A percentile compares a stretch with the other conserved stretches of the same genome.
These are phyloP conservation scores for Cladosporium cucumerinum DNA, from an alignment of 2,329 filamentous ascomycete genomes.

Conservation along the genomic window DNA sequence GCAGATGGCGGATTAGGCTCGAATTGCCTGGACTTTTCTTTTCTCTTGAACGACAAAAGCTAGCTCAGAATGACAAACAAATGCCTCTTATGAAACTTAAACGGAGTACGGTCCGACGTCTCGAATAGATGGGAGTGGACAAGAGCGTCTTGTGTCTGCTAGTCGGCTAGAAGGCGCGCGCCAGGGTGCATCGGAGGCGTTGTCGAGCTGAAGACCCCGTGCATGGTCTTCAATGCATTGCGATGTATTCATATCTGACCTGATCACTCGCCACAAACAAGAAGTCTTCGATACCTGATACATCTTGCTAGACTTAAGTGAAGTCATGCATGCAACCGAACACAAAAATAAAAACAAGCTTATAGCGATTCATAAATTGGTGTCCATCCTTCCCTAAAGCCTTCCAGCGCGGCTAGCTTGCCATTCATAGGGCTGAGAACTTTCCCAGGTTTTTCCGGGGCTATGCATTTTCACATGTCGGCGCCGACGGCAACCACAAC, in stretches of 20 bases:
- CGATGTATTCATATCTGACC: background rate
- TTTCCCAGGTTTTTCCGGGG: background rate
- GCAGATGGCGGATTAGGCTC: conserved; percentile 8
- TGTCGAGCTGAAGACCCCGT: background rate
- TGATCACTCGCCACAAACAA: background rate
- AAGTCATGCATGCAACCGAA: background rate
- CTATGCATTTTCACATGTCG: conserved; percentile 3
- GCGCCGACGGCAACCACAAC: background rate
- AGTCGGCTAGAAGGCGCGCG: background rate
- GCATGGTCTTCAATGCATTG: no score
- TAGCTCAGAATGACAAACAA: conserved; percentile 15
- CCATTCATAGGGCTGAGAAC: background rate
- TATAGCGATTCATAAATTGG: background rate
- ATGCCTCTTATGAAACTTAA: background rate
- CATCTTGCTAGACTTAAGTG: background rate
- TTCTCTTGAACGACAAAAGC: conserved; percentile 7
- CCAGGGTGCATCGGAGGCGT: background rate
- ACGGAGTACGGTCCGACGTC: background rate
- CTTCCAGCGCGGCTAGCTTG: background rate
- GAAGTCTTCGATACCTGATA: background rate
- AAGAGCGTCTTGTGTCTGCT: background rate
- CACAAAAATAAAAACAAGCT: background rate
- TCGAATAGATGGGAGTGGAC: background rate
- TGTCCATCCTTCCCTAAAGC: background rate
- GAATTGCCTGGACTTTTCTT: conserved; percentile 4